These are phyloP conservation scores for Crassisporium funariophilum DNA, from an alignment of 768 basidiomycete species.

Conservation along the genomic window DNA sequence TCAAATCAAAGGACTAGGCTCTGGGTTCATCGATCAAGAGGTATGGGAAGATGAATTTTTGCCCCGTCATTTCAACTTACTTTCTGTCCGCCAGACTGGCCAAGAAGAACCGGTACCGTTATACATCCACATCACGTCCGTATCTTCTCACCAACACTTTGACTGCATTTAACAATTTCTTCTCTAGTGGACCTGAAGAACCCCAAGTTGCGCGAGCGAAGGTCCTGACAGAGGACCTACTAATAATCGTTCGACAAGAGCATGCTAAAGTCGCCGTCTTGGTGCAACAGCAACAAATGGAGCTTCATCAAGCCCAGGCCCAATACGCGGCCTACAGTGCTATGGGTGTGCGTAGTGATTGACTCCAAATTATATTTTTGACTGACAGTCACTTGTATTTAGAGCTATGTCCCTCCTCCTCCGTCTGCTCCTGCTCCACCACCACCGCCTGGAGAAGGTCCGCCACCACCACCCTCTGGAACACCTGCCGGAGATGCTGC, in stretches of 20 bases:
- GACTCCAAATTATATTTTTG: conserved; percentile 10
- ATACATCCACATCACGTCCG: conserved; percentile 90
- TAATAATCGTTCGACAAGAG: conserved; percentile 86
- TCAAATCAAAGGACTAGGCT: conserved; percentile 94
- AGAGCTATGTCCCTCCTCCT: conserved; percentile 53
- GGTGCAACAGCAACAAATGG: conserved; percentile 80
- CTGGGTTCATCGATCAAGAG: conserved; percentile 83
- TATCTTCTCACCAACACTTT: conserved; percentile 18
- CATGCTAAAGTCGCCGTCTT: conserved; percentile 76
- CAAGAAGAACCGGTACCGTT: conserved; percentile 87
- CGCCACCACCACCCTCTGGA: conserved; percentile 43
- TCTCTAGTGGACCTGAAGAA: conserved; percentile 74
- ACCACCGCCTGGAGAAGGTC: conserved; percentile 52
- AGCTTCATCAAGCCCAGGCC: conserved; percentile 79
- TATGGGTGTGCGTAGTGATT: conserved; percentile 55
- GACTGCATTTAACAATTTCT: conserved; percentile 5
- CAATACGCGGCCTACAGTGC: conserved; percentile 77
- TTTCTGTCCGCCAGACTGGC: conserved; percentile 54
- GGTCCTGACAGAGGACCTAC: conserved; percentile 84
- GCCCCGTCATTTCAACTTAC: not conserved
- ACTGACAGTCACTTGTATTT: conserved; percentile 1
- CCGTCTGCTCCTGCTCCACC: conserved; percentile 56
- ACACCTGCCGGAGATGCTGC: conserved; percentile 53
- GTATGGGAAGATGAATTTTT: conserved; percentile 5
- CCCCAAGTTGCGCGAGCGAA: conserved; percentile 86